Evolutionary conservation across 164 flowering plant species (phyloP).

Genomic region (Magnolia kwangsiensis): DNA sequence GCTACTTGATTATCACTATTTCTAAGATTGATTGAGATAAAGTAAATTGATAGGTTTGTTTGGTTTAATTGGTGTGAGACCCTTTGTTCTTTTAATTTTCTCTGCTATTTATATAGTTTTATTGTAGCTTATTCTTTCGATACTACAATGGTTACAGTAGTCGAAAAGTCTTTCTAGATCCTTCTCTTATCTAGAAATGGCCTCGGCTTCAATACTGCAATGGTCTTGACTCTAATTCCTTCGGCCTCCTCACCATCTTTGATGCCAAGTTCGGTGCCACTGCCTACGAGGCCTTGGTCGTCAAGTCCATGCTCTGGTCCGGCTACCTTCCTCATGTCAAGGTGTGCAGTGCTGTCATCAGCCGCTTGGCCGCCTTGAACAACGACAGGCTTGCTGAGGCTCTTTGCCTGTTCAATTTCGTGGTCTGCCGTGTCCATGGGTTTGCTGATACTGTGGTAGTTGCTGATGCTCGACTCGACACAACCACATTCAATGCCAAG

Average conservation of each 20-base stretch:
- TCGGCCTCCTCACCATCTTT: constrained; percentile 80
- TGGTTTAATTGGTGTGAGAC: no score
- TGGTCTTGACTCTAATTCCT: constrained; percentile 91
- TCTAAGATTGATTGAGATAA: no score
- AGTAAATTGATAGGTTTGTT: no score
- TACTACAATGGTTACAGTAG: no score
- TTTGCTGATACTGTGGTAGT: constrained; percentile 32
- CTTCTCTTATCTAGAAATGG: no score
- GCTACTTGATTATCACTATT: no score
- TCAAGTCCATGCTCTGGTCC: constrained; percentile 86
- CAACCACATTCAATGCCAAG: constrained; percentile 79
- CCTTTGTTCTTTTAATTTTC: no score
- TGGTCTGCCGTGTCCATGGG: constrained; percentile 40
- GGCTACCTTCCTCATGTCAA: constrained; percentile 90
- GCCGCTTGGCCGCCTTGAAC: constrained; percentile 60
- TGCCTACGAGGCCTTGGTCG: constrained; percentile 60
- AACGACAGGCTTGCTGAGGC: constrained; percentile 76
- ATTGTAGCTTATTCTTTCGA: no score
- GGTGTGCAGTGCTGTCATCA: constrained; percentile 91
- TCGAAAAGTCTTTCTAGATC: no score
- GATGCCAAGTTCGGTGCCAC: constrained; percentile 67
- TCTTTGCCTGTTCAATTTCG: constrained; percentile 44
- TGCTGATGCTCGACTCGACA: constrained; percentile 60
- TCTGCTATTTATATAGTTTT: no score
- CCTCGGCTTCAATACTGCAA: constrained; percentile 13